phyloP scores from a whole-genome alignment of 106 monocot genomes.

The Gastrodia elata region DNA sequence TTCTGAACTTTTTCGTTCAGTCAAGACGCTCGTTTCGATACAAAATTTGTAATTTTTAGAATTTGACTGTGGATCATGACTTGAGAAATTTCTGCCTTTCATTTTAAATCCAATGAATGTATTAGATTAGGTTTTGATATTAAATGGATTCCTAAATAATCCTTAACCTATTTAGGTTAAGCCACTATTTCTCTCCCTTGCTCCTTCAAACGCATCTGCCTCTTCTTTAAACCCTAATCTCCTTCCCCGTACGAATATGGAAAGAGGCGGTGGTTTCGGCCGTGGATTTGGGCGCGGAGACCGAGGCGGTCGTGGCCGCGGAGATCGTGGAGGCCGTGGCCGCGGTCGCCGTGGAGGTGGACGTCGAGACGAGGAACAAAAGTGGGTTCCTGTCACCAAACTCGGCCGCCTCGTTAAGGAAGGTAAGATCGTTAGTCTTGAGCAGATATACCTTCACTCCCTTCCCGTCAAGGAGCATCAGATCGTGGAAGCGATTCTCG shows the following conservation, averaged over 20 bases:
- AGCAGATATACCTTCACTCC: conserved; percentile 54
- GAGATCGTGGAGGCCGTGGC: conserved; percentile 27
- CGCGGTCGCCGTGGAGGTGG: conserved; percentile 24
- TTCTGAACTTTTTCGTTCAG: too few relatives aligned
- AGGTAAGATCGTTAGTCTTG: conserved; percentile 18
- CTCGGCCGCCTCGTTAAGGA: conserved; percentile 46
- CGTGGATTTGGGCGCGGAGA: conserved; percentile 12
- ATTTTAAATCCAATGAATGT: too few relatives aligned
- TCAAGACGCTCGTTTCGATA: too few relatives aligned
- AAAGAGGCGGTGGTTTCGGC: conserved; percentile 12
- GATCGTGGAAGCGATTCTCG: conserved; percentile 13
- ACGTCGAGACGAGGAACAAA: conserved; percentile 18
- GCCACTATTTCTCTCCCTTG: too few relatives aligned
- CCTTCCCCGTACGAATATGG: neutral
- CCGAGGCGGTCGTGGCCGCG: conserved; percentile 11
- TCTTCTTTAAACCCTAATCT: neutral
- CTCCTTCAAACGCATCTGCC: too few relatives aligned
- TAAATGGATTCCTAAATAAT: too few relatives aligned
- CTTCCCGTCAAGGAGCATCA: conserved; percentile 54
- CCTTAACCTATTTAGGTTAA: too few relatives aligned
- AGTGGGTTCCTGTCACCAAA: conserved; percentile 50
- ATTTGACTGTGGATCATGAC: too few relatives aligned
- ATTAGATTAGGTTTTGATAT: too few relatives aligned
- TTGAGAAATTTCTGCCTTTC: too few relatives aligned
- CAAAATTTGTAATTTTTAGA: too few relatives aligned